Evolutionary conservation across 345 rosid genomes (phyloP).

Genomic region (Gossypium anomalum): DNA sequence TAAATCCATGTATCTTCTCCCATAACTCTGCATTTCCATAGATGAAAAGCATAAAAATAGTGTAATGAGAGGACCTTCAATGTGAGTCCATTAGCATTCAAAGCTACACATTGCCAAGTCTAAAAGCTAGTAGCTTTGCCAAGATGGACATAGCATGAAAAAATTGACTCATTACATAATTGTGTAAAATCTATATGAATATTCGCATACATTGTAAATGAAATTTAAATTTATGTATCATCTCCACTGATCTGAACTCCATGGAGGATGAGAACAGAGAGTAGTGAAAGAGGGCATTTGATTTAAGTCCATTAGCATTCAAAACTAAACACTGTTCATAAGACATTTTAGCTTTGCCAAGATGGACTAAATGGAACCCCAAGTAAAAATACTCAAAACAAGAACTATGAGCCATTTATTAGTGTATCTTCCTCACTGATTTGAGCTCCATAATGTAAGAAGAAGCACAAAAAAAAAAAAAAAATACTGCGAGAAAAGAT

Average conservation of each 20-base stretch:
- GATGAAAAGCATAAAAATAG: slow-evolving; percentile 13
- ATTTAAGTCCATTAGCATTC: slow-evolving; percentile 42
- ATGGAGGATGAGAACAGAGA: slow-evolving; percentile 9
- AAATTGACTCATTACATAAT: no score
- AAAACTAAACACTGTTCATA: slow-evolving; percentile 32
- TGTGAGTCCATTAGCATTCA: slow-evolving; percentile 54
- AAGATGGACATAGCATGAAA: slow-evolving; percentile 43
- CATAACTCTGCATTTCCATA: slow-evolving; percentile 22
- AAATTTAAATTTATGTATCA: slow-evolving; percentile 17
- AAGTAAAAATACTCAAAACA: neutral
- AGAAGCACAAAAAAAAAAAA: neutral
- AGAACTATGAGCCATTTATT: neutral
- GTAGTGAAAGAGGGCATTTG: slow-evolving; percentile 16
- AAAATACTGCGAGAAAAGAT: slow-evolving; percentile 12
- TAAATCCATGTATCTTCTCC: slow-evolving; percentile 8
- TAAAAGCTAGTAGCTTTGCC: slow-evolving; percentile 48
- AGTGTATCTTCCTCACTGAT: slow-evolving; percentile 22
- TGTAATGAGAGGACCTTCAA: slow-evolving; percentile 9
- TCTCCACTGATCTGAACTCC: slow-evolving; percentile 25
- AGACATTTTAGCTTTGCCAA: slow-evolving; percentile 32
- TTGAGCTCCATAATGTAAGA: slow-evolving; percentile 18
- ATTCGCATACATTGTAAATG: no score
- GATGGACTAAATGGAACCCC: neutral
- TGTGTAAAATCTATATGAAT: no score
- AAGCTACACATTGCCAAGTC: slow-evolving; percentile 32